A percentile compares a stretch with the other conserved stretches of the same genome.
phyloP scores from a whole-genome alignment of 2,329 filamentous ascomycete species.

The Colletotrichum musae region DNA sequence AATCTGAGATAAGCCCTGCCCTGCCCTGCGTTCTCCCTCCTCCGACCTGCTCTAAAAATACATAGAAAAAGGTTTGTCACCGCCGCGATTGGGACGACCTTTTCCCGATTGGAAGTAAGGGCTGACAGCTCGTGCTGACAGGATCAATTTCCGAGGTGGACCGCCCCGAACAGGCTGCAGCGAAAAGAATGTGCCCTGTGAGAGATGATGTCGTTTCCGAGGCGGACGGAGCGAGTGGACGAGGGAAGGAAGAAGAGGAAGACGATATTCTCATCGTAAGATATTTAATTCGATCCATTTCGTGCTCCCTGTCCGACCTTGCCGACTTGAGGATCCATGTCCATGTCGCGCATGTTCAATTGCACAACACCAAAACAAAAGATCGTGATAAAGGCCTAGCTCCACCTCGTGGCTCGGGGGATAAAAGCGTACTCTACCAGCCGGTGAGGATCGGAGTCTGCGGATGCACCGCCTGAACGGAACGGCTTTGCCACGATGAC shows the following conservation, averaged over 20 bases:
- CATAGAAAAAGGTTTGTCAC: constrained; percentile 19
- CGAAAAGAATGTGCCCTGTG: not conserved
- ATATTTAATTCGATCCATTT: too few relatives aligned
- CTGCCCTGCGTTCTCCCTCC: not conserved
- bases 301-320: too few relatives aligned
- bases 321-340: too few relatives aligned
- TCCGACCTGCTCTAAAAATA: constrained; percentile 31
- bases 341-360: too few relatives aligned
- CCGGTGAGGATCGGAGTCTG: not conserved
- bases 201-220: not conserved
- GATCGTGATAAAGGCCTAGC: too few relatives aligned
- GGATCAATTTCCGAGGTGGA: constrained; percentile 10
- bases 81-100: constrained; percentile 6
- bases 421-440: too few relatives aligned
- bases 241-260: too few relatives aligned
- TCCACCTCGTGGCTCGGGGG: too few relatives aligned
- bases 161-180: not conserved
- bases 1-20: constrained; percentile 28
- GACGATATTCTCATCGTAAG: too few relatives aligned
- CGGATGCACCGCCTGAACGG: not conserved
- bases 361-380: too few relatives aligned
- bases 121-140: constrained; percentile 32
- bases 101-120: not conserved
- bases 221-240: not conserved
- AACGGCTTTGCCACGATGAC: not conserved